Percentiles rank a stretch among this genome's conserved stretches.
These are phyloP conservation scores for Mycena pura DNA, from an alignment of 768 basidiomycete species.

Conservation along the genomic window DNA sequence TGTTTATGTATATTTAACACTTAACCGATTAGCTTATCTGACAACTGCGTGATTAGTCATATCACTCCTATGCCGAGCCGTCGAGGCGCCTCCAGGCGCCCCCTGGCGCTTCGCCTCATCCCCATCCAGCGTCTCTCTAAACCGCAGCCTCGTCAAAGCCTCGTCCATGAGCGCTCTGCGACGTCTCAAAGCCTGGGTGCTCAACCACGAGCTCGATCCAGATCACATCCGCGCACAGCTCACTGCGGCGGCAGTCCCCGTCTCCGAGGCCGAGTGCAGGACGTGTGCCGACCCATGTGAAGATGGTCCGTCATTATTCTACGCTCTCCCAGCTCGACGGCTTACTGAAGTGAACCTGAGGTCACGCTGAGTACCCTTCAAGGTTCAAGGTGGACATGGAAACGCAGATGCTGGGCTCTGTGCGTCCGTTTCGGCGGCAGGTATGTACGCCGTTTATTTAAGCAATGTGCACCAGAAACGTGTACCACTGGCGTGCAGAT, in stretches of 20 bases:
- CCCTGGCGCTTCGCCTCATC: too few species aligned
- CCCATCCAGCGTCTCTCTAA: too few species aligned
- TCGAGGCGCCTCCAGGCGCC: too few species aligned
- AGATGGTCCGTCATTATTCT: conserved; percentile 52
- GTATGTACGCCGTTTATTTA: too few species aligned
- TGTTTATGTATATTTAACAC: too few species aligned
- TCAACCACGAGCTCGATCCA: conserved; percentile 45
- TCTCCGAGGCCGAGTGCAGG: conserved; percentile 72
- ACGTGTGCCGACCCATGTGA: conserved; percentile 81
- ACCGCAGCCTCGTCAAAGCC: too few species aligned
- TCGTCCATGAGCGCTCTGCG: conserved; percentile 45
- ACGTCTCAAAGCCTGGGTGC: conserved; percentile 48
- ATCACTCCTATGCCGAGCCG: too few species aligned
- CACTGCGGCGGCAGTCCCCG: conserved; percentile 63
- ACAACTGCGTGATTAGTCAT: too few species aligned
- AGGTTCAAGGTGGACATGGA: conserved; percentile 83
- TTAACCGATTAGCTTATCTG: too few species aligned
- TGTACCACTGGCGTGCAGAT: conserved; percentile 59
- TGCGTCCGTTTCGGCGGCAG: conserved; percentile 85
- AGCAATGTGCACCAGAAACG: too few species aligned
- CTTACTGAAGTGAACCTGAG: conserved; percentile 42
- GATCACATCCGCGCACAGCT: conserved; percentile 57
- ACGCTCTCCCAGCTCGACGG: too few species aligned
- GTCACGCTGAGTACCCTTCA: conserved; percentile 75
- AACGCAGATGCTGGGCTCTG: conserved; percentile 80